These are phyloP conservation scores for Ilyonectria mors-panacis DNA, from an alignment of 2,329 filamentous ascomycete species.

Conservation along the genomic window DNA sequence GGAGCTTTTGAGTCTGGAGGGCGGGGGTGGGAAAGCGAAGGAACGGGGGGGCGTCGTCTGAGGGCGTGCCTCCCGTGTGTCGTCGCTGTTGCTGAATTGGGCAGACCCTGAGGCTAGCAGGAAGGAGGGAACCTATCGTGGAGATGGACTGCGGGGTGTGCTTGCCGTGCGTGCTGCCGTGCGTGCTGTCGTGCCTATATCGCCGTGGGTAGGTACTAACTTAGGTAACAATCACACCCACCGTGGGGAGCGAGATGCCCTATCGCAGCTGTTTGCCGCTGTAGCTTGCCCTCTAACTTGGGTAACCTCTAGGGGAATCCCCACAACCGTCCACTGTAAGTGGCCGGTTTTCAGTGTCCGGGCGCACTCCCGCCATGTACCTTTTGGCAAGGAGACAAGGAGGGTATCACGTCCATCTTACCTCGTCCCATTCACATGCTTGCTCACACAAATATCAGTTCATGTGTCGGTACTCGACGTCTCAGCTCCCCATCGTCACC, in stretches of 20 bases:
- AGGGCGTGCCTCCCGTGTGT: constrained; percentile 21
- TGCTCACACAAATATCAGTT: constrained; percentile 18
- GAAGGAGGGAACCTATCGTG: constrained; percentile 24
- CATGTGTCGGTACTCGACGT: constrained; percentile 12
- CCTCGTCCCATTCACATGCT: constrained; percentile 33
- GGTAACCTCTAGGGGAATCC: constrained; percentile 14
- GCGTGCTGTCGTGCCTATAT: constrained; percentile 1
- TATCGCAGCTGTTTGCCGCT: not conserved
- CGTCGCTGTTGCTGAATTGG: constrained; percentile 24
- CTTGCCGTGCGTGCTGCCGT: constrained; percentile 22
- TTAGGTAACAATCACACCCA: not conserved
- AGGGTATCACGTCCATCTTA: not conserved
- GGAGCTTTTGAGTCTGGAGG: constrained; percentile 18
- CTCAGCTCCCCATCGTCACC: constrained; percentile 18
- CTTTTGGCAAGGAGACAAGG: not conserved
- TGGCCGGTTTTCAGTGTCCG: constrained; percentile 30
- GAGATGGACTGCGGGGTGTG: constrained; percentile 22
- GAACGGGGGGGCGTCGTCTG: constrained; percentile 11
- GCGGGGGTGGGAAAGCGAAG: constrained; percentile 21
- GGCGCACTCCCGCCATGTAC: constrained; percentile 6
- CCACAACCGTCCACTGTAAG: constrained; percentile 15
- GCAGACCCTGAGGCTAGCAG: constrained; percentile 21
- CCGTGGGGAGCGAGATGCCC: not conserved
- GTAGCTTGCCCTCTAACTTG: not conserved
- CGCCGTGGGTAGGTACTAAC: not conserved